phyloP scores from a whole-genome alignment of 1,139 yeast species.

The Candida gigantensis region DNA sequence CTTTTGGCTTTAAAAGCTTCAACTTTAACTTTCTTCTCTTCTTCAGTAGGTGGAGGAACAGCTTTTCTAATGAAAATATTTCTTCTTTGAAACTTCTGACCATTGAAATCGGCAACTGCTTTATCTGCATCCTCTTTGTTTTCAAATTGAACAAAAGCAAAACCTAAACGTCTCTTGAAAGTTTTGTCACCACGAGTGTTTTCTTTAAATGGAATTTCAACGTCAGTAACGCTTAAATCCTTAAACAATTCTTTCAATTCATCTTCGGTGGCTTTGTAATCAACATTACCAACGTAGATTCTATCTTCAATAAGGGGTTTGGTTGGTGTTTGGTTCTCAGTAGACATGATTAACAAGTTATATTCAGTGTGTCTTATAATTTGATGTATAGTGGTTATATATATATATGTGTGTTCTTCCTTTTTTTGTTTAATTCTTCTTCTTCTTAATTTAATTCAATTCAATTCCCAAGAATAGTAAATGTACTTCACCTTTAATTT shows the following conservation, averaged over 20 bases:
- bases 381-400: too few species aligned
- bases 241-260: constrained; percentile 48
- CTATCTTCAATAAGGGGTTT: constrained; percentile 43
- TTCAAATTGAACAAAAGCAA: constrained; percentile 55
- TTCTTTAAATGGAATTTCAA: constrained; percentile 44
- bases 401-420: neutral
- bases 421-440: neutral
- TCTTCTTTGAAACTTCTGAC: constrained; percentile 48
- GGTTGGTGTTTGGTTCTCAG: constrained; percentile 19
- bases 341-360: constrained; percentile 11
- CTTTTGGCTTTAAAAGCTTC: constrained; percentile 41
- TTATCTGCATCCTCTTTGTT: constrained; percentile 49
- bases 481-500: neutral
- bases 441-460: constrained; percentile 7
- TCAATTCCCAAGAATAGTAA: too few species aligned
- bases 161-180: constrained; percentile 47
- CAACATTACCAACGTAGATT: constrained; percentile 55
- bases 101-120: constrained; percentile 47
- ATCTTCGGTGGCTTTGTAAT: constrained; percentile 52
- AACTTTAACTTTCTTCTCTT: constrained; percentile 41
- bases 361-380: too few species aligned
- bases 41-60: constrained; percentile 53
- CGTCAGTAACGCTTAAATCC: constrained; percentile 36
- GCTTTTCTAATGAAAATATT: constrained; percentile 53
- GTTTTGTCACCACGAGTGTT: constrained; percentile 33